Evolutionary conservation across 2,329 filamentous ascomycete genomes (phyloP).

Genomic region (Cercospora zeae-maydis): DNA sequence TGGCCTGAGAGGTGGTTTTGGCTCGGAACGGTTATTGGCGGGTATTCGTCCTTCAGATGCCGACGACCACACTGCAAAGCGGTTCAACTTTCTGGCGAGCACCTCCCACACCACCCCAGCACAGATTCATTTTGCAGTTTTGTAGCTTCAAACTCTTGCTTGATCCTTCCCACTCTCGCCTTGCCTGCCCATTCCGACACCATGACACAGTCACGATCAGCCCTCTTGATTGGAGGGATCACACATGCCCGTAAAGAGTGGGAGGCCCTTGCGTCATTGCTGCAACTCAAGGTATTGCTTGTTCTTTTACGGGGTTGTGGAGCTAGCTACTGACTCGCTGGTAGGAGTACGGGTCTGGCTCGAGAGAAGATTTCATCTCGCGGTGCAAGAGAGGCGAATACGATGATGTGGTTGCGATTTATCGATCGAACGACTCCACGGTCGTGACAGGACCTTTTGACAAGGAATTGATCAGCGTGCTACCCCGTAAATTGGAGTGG

Average conservation of each 20-base stretch:
- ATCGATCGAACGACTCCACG: slow-evolving; percentile 57
- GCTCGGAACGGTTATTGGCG: background rate
- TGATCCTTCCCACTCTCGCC: background rate
- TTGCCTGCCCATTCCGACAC: background rate
- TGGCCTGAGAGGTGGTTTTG: background rate
- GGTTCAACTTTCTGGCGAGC: background rate
- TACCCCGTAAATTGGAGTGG: slow-evolving; percentile 44
- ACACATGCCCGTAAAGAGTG: slow-evolving; percentile 47
- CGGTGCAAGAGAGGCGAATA: slow-evolving; percentile 55
- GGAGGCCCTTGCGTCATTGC: slow-evolving; percentile 38
- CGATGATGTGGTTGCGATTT: slow-evolving; percentile 55
- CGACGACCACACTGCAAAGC: background rate
- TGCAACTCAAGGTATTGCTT: slow-evolving; percentile 33
- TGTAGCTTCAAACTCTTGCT: background rate
- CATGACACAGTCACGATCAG: slow-evolving; percentile 31
- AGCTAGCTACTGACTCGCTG: slow-evolving; percentile 12
- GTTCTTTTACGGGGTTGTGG: background rate
- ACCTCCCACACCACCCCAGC: background rate
- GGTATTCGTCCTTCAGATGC: background rate
- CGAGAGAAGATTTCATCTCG: slow-evolving; percentile 53
- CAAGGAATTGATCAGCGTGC: slow-evolving; percentile 41
- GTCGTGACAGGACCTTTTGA: slow-evolving; percentile 47
- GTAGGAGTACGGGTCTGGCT: slow-evolving; percentile 54
- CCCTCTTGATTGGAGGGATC: slow-evolving; percentile 47
- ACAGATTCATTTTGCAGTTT: background rate